Evolutionary conservation across 2,329 filamentous ascomycete genomes (phyloP).

Genomic region (Hymenoscyphus occultus): DNA sequence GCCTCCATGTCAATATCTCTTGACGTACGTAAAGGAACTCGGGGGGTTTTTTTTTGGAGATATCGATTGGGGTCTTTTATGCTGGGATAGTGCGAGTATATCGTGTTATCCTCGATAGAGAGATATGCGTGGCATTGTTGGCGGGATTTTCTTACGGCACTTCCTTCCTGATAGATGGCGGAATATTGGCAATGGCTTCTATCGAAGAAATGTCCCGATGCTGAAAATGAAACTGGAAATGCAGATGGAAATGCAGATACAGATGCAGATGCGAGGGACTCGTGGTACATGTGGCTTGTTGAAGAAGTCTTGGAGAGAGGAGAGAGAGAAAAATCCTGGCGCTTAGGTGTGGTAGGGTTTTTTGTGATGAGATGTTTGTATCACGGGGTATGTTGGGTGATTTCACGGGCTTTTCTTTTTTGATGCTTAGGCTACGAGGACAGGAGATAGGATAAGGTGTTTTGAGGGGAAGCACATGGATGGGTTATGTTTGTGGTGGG

Average conservation of each 20-base stretch:
- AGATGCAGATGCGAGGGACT: neutral
- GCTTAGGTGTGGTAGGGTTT: neutral
- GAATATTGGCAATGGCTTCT: neutral
- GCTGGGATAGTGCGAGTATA: too few species aligned
- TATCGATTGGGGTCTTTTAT: too few species aligned
- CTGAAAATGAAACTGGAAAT: too few species aligned
- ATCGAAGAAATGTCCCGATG: neutral
- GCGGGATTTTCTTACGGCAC: too few species aligned
- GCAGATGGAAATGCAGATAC: too few species aligned
- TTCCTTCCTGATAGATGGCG: neutral
- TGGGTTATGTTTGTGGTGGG: neutral
- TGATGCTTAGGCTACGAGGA: neutral
- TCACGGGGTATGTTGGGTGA: neutral
- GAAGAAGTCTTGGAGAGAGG: neutral
- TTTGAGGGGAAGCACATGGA: neutral
- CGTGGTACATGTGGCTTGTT: conserved; percentile 4
- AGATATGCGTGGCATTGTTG: too few species aligned
- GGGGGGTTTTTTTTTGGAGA: too few species aligned
- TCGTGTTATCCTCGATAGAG: neutral
- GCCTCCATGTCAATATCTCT: too few species aligned
- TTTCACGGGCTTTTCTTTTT: neutral
- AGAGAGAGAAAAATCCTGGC: neutral
- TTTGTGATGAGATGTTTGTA: neutral
- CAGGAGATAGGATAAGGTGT: too few species aligned
- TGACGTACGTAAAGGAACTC: too few species aligned